Base-by-base conservation (phyloP, 805 yeast genomes). In the Barnettozyma sucrosica region DNA sequence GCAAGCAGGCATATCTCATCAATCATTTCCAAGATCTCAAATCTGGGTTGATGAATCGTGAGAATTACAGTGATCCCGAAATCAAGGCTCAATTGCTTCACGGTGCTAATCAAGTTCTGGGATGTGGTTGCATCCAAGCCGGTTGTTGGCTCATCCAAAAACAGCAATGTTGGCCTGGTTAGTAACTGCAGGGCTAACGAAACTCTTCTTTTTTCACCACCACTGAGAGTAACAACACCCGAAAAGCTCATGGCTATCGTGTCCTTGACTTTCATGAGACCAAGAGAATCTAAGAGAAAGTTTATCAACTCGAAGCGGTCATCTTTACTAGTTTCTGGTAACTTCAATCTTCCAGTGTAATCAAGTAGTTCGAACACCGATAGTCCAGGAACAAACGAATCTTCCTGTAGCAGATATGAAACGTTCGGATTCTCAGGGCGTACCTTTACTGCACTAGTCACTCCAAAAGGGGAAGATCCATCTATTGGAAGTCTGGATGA, bases 61-160 rank as follows among this genome's bases (percentile, higher is more conserved):
- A 86, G 68, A 3, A 88, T 72, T 21, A 89, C 74, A 0, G 93
- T 84, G 48, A 88, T 77, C 0, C 92, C 90, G 37, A 70, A 74
- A 13, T 66, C 63, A 0, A 86, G 80, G 26, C 57, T 53, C 32
- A 83, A 67, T 48, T 76, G 71, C 53, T 79, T 76, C 46, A 89
- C 71, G 0, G 87, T 78, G 40, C 74, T 68, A 14, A 88, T 75
- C 32, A 88, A 68, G 47, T 80, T 66, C 53, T 72, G 76, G 0
- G 96, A 90, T 11, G 89, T 81, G 51, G 79, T 80, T 5, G 95
- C 81, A 63, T 88, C 96, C 30, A 88, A 66, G 0, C 96, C 95
- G 0, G 96, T 87, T 1, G 96, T 88, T 6, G 96, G 95, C 56
- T 88, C 96, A 62, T 88, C 96, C 38, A 88, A 65, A 56, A 87